Evolutionary conservation across 495 filamentous ascomycete genomes (phyloP).

Genomic region (Corynascus novoguineensis): DNA sequence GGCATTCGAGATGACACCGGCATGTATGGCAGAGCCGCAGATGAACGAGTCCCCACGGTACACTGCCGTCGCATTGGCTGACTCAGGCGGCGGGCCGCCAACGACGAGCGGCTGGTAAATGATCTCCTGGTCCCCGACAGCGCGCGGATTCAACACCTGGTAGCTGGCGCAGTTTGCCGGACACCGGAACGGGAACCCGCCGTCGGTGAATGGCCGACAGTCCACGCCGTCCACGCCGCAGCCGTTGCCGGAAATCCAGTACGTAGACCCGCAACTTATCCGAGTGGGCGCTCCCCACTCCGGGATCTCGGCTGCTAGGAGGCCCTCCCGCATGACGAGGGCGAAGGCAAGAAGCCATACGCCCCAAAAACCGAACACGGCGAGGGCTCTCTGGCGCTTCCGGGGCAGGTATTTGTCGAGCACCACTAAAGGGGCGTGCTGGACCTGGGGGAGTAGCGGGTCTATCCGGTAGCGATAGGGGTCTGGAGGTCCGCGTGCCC

Average conservation of each 20-base stretch:
- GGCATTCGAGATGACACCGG: conserved; percentile 60
- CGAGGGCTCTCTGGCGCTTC: conserved; percentile 50
- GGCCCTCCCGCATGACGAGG: conserved; percentile 58
- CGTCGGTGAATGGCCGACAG: conserved; percentile 73
- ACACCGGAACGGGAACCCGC: conserved; percentile 69
- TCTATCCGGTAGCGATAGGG: conserved; percentile 59
- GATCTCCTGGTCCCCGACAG: conserved; percentile 67
- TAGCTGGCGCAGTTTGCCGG: conserved; percentile 66
- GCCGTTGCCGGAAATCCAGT: conserved; percentile 62
- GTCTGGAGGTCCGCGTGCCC: conserved; percentile 66
- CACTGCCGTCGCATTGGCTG: conserved; percentile 39
- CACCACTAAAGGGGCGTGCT: conserved; percentile 60
- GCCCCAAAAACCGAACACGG: conserved; percentile 58
- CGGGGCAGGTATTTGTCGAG: conserved; percentile 61
- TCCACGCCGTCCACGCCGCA: conserved; percentile 75
- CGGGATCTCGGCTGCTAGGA: conserved; percentile 58
- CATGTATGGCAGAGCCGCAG: conserved; percentile 75
- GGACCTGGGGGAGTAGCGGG: conserved; percentile 62
- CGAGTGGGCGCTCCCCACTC: conserved; percentile 60
- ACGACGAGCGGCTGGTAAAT: conserved; percentile 67
- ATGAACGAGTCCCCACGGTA: conserved; percentile 83
- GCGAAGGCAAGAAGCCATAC: conserved; percentile 70
- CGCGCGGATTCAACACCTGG: conserved; percentile 62
- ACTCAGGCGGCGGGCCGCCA: conserved; percentile 60
- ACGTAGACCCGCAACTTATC: conserved; percentile 62